A percentile compares a stretch with the other conserved stretches of the same genome.
phyloP scores from a whole-genome alignment of 2,329 filamentous ascomycete genomes.

The Phaeosphaeria sp. region DNA sequence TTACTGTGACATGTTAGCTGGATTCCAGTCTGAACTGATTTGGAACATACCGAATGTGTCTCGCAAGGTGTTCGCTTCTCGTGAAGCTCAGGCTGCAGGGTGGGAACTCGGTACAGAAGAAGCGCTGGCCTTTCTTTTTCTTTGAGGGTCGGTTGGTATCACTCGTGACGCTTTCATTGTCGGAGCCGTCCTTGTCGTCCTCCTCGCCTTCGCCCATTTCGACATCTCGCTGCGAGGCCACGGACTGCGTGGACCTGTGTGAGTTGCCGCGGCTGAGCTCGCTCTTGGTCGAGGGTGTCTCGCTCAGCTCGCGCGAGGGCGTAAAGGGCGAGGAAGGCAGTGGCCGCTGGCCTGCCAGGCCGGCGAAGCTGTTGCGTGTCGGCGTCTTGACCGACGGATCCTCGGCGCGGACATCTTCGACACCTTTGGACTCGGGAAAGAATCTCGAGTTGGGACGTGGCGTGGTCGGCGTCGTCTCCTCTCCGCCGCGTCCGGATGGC shows the following conservation, averaged over 20 bases:
- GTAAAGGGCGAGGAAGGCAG: constrained; percentile 53
- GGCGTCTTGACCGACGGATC: constrained; percentile 64
- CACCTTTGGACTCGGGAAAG: constrained; percentile 47
- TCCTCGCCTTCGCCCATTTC: constrained; percentile 76
- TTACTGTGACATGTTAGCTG: constrained; percentile 66
- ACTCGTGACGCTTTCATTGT: constrained; percentile 58
- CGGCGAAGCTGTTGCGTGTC: constrained; percentile 63
- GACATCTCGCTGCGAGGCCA: constrained; percentile 71
- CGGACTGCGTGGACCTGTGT: constrained; percentile 67
- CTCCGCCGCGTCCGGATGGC: constrained; percentile 54
- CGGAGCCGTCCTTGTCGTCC: constrained; percentile 64
- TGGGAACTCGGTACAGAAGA: constrained; percentile 94
- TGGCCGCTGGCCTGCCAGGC: constrained; percentile 55
- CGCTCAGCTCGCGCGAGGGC: constrained; percentile 55
- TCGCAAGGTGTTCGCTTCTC: constrained; percentile 89
- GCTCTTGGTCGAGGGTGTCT: constrained; percentile 43
- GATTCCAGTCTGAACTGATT: constrained; percentile 1
- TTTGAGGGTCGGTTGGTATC: constrained; percentile 78
- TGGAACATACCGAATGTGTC: constrained; percentile 80
- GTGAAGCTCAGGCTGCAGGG: constrained; percentile 96
- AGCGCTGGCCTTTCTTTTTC: constrained; percentile 96
- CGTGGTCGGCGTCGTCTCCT: constrained; percentile 64
- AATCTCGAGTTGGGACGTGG: constrained; percentile 55
- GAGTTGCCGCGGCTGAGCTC: constrained; percentile 64
- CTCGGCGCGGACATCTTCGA: constrained; percentile 46